Evolutionary conservation across 371 early-diverging fungal genomes (phyloP).

Genomic region (Blastocladiella emersonii): DNA sequence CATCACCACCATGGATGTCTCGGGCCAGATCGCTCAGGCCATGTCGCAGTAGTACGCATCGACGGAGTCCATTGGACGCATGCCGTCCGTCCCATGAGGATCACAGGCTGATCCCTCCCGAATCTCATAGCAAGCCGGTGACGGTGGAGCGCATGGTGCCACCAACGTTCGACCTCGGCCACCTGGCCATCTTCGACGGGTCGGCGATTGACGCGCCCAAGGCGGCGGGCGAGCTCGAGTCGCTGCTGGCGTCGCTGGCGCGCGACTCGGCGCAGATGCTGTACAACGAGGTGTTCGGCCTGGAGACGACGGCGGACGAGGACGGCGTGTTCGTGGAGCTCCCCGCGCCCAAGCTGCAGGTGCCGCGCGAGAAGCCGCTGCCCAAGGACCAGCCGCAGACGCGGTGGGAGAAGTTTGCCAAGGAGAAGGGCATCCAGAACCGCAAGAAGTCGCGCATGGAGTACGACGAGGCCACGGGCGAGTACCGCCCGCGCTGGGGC

Average conservation of each 20-base stretch:
- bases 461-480: constrained; percentile 73
- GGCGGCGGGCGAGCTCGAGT: constrained; percentile 27
- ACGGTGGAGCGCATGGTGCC: constrained; percentile 59
- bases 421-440: constrained; percentile 90
- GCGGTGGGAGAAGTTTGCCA: constrained; percentile 99
- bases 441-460: constrained; percentile 69
- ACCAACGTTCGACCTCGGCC: constrained; percentile 70
- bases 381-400: constrained; percentile 81
- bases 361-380: constrained; percentile 86
- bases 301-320: constrained; percentile 54
- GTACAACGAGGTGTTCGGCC: constrained; percentile 72
- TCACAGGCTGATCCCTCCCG: not conserved
- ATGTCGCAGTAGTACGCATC: constrained; percentile 21
- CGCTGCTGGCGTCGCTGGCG: constrained; percentile 50
- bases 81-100: not conserved
- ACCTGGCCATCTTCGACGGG: constrained; percentile 61
- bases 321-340: constrained; percentile 67
- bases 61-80: not conserved
- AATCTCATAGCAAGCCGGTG: constrained; percentile 34
- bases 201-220: constrained; percentile 50
- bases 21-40: constrained; percentile 17
- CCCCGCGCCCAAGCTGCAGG: constrained; percentile 42
- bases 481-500: constrained; percentile 85
- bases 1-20: constrained; percentile 18
- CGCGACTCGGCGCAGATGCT: constrained; percentile 77